Evolutionary conservation across 192 early-diverging fungal genomes (phyloP), one percentile per base, ranked within the genome.

Genomic region (Entomortierella lignicola): DNA sequence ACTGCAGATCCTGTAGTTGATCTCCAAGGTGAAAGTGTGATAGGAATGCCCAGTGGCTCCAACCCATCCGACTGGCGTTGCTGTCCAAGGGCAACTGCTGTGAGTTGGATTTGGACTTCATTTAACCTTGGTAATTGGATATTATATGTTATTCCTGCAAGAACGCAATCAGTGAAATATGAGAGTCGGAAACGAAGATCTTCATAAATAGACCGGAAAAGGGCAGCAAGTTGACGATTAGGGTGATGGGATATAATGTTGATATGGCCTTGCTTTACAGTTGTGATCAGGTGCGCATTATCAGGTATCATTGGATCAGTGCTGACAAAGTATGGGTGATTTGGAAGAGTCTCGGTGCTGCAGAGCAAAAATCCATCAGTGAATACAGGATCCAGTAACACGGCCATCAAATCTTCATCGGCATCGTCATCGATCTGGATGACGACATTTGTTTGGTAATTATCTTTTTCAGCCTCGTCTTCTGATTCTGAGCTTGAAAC

Each of bases 341-440:
- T 70, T 15, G 83, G 83, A 2, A 84, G 63, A 8, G 70, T 72
- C 47, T 88, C 86, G 6, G 83, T 86, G 58, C 88, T 94, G 72
- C 86, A 88, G 6, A 94, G 71, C 42, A 86, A 62, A 59, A 94
- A 91, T 12, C 83, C 85, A 17, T 90, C 85, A 2, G 89, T 85
- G 56, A 86, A 91, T 21, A 79, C 73, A 26, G 88, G 83, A 41
- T 88, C 86, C 2, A 86, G 60, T 29, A 89, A 77, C 2, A 86
- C 84, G 0, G 87, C 84, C 84, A 89, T 85, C 41, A 89, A 80
- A 61, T 94, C 93, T 71, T 93, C 92, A 72, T 94, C 93, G 7
- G 89, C 88, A 48, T 93, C 93, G 60, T 94, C 93, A 61, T 94
- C 93, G 64, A 94, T 91, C 80, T 94, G 91, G 25, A 93, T 87